These are phyloP conservation scores for Neonectria ditissima DNA, from an alignment of 2,329 filamentous ascomycete species.

Conservation along the genomic window DNA sequence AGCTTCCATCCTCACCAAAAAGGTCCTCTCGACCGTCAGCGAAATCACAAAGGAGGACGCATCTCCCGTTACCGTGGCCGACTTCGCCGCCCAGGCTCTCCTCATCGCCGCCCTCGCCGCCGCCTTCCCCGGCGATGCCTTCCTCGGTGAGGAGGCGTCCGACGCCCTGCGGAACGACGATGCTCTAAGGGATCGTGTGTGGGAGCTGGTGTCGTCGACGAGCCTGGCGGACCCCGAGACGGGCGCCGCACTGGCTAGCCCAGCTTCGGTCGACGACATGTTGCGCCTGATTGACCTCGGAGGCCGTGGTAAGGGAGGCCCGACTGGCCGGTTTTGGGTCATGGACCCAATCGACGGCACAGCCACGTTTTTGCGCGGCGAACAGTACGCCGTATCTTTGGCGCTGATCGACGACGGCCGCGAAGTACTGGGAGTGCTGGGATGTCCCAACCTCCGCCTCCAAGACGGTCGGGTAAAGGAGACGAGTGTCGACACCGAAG, in stretches of 20 bases:
- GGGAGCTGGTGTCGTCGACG: constrained; percentile 60
- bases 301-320: constrained; percentile 53
- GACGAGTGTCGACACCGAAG: constrained; percentile 47
- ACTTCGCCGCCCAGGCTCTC: constrained; percentile 73
- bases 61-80: constrained; percentile 72
- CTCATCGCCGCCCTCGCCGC: constrained; percentile 67
- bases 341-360: constrained; percentile 76
- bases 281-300: constrained; percentile 72
- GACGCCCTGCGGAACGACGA: constrained; percentile 62
- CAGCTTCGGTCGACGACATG: constrained; percentile 64
- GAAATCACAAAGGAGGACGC: constrained; percentile 68
- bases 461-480: constrained; percentile 52
- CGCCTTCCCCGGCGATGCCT: constrained; percentile 66
- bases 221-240: constrained; percentile 25
- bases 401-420: constrained; percentile 67
- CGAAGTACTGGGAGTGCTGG: constrained; percentile 70
- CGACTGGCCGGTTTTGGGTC: constrained; percentile 64
- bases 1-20: constrained; percentile 69
- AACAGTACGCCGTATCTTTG: constrained; percentile 73
- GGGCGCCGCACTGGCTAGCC: constrained; percentile 50
- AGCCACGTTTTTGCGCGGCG: constrained; percentile 68
- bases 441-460: constrained; percentile 68
- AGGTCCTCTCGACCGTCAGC: constrained; percentile 55
- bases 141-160: constrained; percentile 72
- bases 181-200: constrained; percentile 63